These are phyloP conservation scores for Rhodotorula sphaerocarpa DNA, from an alignment of 768 basidiomycete genomes.

Conservation along the genomic window DNA sequence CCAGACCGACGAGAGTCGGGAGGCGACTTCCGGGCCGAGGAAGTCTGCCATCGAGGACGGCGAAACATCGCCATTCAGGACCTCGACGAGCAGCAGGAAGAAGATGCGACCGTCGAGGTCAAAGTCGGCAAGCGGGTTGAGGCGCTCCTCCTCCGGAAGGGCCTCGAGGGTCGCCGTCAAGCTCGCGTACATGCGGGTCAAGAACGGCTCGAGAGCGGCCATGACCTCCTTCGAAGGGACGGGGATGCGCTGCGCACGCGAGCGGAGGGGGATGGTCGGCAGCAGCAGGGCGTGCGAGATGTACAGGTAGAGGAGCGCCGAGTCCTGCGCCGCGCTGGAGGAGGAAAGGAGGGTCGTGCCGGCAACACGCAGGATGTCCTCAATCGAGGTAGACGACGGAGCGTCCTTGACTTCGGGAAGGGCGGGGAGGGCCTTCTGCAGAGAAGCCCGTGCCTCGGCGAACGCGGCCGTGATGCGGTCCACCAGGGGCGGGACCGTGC, in stretches of 20 bases:
- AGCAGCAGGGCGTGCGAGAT: slow-evolving; percentile 46
- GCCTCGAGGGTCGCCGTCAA: slow-evolving; percentile 46
- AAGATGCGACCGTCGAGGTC: slow-evolving; percentile 54
- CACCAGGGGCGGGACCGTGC: slow-evolving; percentile 12
- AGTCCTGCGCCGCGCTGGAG: slow-evolving; percentile 2
- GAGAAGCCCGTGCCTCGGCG: slow-evolving; percentile 4
- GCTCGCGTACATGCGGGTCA: slow-evolving; percentile 44
- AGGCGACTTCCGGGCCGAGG: slow-evolving; percentile 40
- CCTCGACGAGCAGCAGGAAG: slow-evolving; percentile 45
- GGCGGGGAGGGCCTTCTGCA: slow-evolving; percentile 12
- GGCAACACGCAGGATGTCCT: slow-evolving; percentile 19
- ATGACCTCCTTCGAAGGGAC: slow-evolving; percentile 39
- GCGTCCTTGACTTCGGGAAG: slow-evolving; percentile 1
- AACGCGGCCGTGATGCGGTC: slow-evolving; percentile 16
- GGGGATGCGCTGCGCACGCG: slow-evolving; percentile 34
- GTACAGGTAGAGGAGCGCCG: slow-evolving; percentile 45
- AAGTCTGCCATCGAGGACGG: slow-evolving; percentile 40
- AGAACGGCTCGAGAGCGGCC: slow-evolving; percentile 40
- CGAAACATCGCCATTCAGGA: slow-evolving; percentile 40
- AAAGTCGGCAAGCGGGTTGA: slow-evolving; percentile 44
- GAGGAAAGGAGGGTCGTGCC: slow-evolving; percentile 15
- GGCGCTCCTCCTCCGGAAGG: slow-evolving; percentile 40
- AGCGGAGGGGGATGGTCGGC: slow-evolving; percentile 40
- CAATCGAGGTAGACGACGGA: slow-evolving; percentile 5
- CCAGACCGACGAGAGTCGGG: slow-evolving; percentile 35